These are phyloP conservation scores for Tylopilus balloui DNA, from an alignment of 768 basidiomycete species.

Conservation along the genomic window DNA sequence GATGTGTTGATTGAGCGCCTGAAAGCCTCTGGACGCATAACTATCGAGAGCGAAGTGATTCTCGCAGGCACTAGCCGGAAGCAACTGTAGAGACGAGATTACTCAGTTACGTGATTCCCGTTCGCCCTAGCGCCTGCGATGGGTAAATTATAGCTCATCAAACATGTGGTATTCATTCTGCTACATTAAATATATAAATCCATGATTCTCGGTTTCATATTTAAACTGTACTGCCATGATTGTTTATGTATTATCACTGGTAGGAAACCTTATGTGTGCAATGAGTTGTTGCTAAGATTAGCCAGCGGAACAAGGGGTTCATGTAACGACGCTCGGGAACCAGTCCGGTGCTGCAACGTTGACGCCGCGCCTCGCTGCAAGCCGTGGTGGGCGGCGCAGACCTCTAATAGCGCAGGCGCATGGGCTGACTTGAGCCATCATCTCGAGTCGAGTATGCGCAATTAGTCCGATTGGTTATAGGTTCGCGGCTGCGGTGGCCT, in stretches of 20 bases:
- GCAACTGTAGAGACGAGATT: slow-evolving; percentile 3
- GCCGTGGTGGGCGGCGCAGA: neutral
- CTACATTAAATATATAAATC: neutral
- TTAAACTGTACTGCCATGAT: neutral
- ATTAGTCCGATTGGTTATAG: slow-evolving; percentile 2
- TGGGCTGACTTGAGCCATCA: slow-evolving; percentile 1
- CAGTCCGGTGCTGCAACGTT: neutral
- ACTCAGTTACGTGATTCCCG: neutral
- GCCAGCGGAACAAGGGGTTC: neutral
- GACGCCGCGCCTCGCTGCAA: neutral
- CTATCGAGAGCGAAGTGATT: slow-evolving; percentile 51
- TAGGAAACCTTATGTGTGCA: neutral
- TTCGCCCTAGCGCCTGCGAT: neutral
- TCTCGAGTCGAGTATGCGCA: neutral
- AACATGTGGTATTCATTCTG: neutral
- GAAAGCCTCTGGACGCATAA: slow-evolving; percentile 50
- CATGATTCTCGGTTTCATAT: neutral
- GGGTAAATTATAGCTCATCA: neutral
- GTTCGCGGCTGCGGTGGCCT: slow-evolving; percentile 3
- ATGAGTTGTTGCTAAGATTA: neutral
- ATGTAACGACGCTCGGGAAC: neutral
- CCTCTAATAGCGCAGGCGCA: neutral
- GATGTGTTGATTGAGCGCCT: slow-evolving; percentile 68
- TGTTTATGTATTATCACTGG: neutral
- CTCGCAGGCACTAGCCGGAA: slow-evolving; percentile 8